Evolutionary conservation across 495 filamentous ascomycete species (phyloP).

Genomic region (Immersiella caudata): DNA sequence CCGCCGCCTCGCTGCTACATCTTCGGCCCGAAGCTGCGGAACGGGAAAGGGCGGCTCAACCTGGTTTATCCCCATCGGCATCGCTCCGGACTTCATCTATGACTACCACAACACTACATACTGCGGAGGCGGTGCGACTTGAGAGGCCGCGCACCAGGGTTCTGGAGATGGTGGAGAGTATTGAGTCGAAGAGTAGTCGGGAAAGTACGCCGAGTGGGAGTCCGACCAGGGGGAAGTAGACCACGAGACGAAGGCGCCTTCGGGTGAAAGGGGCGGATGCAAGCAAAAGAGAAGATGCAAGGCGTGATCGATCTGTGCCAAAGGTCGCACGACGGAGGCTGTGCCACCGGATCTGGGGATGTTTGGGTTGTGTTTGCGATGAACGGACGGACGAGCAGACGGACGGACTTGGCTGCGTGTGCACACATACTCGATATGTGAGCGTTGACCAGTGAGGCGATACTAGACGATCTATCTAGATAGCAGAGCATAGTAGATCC

Average conservation of each 20-base stretch:
- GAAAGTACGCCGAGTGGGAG: slow-evolving; percentile 38
- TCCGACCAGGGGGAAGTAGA: slow-evolving; percentile 22
- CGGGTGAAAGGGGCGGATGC: not conserved
- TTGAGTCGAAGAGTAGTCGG: slow-evolving; percentile 43
- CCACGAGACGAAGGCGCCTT: not conserved
- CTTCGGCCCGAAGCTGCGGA: not conserved
- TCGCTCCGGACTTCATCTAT: slow-evolving; percentile 25
- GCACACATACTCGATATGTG: not conserved
- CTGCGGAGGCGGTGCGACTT: slow-evolving; percentile 39
- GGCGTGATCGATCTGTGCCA: not conserved
- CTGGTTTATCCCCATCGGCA: slow-evolving; percentile 24
- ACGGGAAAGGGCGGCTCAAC: not conserved
- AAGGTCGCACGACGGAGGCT: not conserved
- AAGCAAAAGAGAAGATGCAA: not conserved
- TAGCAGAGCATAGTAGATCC: too few species aligned
- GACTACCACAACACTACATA: slow-evolving; percentile 26
- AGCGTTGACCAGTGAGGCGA: not conserved
- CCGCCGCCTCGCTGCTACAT: not conserved
- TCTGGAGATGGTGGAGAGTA: slow-evolving; percentile 51
- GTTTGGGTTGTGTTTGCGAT: not conserved
- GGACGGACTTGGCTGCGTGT: not conserved
- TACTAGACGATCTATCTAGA: too few species aligned
- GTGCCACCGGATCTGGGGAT: not conserved
- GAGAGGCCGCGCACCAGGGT: slow-evolving; percentile 45
- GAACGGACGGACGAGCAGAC: not conserved